Evolutionary conservation across 805 yeast species (phyloP).

Genomic region (Barnettozyma siamensis): DNA sequence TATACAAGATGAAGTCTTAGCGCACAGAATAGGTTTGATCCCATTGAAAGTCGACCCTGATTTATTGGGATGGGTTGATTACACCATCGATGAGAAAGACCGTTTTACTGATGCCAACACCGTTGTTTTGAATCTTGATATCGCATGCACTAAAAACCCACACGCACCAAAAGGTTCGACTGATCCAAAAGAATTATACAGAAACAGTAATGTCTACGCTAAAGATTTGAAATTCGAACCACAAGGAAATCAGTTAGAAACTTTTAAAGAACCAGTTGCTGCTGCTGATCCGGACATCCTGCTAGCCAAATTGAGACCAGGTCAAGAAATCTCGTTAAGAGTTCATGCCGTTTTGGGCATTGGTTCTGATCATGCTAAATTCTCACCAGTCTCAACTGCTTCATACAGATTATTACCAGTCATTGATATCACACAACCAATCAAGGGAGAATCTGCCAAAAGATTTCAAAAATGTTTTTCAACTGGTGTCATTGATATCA

Average conservation of each 20-base stretch:
- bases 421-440: conserved; percentile 69
- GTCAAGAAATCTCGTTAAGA: conserved; percentile 88
- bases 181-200: conserved; percentile 78
- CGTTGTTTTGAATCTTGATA: conserved; percentile 73
- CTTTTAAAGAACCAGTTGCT: conserved; percentile 64
- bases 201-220: conserved; percentile 85
- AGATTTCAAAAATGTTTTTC: conserved; percentile 90
- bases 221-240: conserved; percentile 86
- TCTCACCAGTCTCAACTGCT: conserved; percentile 95
- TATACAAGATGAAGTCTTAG: conserved; percentile 93
- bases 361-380: conserved; percentile 95
- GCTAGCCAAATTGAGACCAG: conserved; percentile 90
- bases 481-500: conserved; percentile 80
- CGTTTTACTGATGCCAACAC: conserved; percentile 86
- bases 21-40: conserved; percentile 89
- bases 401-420: conserved; percentile 90
- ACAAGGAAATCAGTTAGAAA: conserved; percentile 77
- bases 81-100: conserved; percentile 53
- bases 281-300: conserved; percentile 87
- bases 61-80: conserved; percentile 75
- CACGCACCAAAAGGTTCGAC: conserved; percentile 72
- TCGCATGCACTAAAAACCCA: conserved; percentile 79
- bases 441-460: conserved; percentile 68
- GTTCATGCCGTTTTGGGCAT: conserved; percentile 89
- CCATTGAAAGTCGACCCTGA: conserved; percentile 94